Conservation (phyloP, 1,284 basidiomycete species). For the Austroboletus novae-zelandiae region DNA sequence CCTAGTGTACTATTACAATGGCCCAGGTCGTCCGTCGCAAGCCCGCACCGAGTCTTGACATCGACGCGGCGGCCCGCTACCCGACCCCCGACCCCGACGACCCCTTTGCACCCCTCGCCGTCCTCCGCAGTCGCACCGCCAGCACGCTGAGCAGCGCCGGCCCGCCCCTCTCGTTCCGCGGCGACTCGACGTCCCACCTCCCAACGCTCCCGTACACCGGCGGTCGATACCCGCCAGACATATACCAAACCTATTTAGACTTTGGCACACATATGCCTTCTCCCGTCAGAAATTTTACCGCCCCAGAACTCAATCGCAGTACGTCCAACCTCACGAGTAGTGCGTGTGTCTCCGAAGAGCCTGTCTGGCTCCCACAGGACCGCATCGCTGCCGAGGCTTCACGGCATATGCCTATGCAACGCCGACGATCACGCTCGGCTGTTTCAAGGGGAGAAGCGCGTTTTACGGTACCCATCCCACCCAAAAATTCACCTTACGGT, state of each 20-base stretch:
- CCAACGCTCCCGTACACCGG: conserved; percentile 31
- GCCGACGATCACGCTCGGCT: conserved; percentile 33
- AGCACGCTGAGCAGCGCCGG: conserved; percentile 29
- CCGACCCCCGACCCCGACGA: conserved; percentile 33
- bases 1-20: conserved; percentile 11
- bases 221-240: conserved; percentile 31
- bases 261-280: conserved; percentile 10
- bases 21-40: conserved; percentile 31
- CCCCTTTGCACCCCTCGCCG: conserved; percentile 32
- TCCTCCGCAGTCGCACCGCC: conserved; percentile 34
- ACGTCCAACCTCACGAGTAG: conserved; percentile 18
- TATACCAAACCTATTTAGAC: conserved; percentile 28
- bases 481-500: conserved; percentile 32
- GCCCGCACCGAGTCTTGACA: conserved; percentile 33
- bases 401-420: conserved; percentile 24
- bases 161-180: conserved; percentile 31
- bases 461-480: conserved; percentile 22
- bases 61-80: conserved; percentile 26
- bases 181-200: conserved; percentile 33
- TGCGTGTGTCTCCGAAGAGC: conserved; percentile 12
- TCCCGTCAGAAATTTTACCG: neutral
- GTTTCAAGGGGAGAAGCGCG: conserved; percentile 33
- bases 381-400: conserved; percentile 6
- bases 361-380: conserved; percentile 8
- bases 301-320: conserved; percentile 23